A percentile compares a stretch with the other conserved stretches of the same genome.
phyloP scores from a whole-genome alignment of 768 basidiomycete genomes.

The Rhodotorula kratochvilovae region DNA sequence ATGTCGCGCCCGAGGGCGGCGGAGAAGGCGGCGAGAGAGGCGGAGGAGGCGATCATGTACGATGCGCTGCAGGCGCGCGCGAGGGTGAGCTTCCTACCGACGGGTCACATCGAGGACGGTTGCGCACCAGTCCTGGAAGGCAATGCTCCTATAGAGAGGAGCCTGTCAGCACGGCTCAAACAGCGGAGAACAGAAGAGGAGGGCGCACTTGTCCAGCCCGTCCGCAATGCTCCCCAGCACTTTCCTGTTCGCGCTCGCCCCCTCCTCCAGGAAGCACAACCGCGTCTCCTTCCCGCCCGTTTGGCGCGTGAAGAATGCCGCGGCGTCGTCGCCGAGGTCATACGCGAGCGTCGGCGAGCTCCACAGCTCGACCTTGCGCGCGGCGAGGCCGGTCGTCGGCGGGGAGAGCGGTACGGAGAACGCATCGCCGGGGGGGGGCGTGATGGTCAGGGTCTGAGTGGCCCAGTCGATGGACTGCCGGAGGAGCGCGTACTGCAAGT shows the following conservation, averaged over 20 bases:
- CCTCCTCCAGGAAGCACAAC: background rate
- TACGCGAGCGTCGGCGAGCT: background rate
- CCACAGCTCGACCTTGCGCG: background rate
- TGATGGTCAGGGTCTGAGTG: background rate
- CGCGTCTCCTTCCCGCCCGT: background rate
- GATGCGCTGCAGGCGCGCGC: background rate
- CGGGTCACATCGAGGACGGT: background rate
- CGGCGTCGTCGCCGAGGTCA: constrained; percentile 13
- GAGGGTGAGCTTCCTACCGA: background rate
- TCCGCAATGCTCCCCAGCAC: constrained; percentile 6
- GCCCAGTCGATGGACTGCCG: background rate
- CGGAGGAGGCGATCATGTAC: constrained; percentile 11
- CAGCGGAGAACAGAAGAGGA: too few relatives aligned
- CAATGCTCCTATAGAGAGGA: background rate
- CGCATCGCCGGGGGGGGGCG: background rate
- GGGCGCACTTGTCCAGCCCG: background rate
- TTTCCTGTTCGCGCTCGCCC: background rate
- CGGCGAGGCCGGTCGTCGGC: background rate
- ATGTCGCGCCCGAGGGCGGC: constrained; percentile 4
- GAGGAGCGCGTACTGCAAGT: constrained; percentile 6
- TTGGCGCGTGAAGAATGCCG: constrained; percentile 2
- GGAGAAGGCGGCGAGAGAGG: background rate
- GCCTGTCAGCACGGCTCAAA: background rate
- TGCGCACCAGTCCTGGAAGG: constrained; percentile 6
- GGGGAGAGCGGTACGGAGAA: background rate